Base-by-base conservation (phyloP, 2,329 filamentous ascomycete species). In the Arachnopeziza araneosa region DNA sequence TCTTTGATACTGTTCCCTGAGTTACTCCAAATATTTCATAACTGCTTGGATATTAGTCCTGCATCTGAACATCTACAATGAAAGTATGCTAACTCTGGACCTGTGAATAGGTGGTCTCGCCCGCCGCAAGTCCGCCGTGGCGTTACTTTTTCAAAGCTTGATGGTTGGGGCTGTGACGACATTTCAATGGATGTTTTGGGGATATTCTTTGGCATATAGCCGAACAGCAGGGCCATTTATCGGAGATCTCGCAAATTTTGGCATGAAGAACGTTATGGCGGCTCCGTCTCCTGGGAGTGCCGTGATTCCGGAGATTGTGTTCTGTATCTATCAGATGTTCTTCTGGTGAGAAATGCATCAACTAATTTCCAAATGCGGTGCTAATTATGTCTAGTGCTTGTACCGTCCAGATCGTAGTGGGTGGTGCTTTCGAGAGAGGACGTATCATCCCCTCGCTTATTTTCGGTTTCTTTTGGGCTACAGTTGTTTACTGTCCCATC, bases 351-450 rank as follows among this genome's bases (percentile, higher is more conserved):
- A 59, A 70, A 19, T 30, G 6, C 48, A 32, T 2, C 1, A 5
- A 17, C 17, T 44, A 30, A 30, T 9, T 22, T n/a, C 7, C 8
- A 21, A 54, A 30, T n/a, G 32, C 9, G 19, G 6, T 24, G 22
- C 52, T 54, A 22, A 54, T 30, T 5, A 22, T 30, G 5, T 54
- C n/a, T 30, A 65, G 70, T 68, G 79, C 80, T 57, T 79, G 76
- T 63, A 82, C 84, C 51, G 84, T 86, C 2, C 83, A 86, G 76
- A 85, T 88, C 64, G 81, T 88, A 10, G 80, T 86, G 23, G 85
- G 85, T 32, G 85, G 84, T 54, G 80, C 83, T 1, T 87, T 88
- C 66, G 74, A 75, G 60, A 66, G 74, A 68, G 85, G 84, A n/a
- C 80, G 83, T 24, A 85, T 88, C 68, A 60, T 87, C 22, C 84